These are phyloP conservation scores for Trametes hirsuta DNA, from an alignment of 1,284 basidiomycete species.

Conservation along the genomic window DNA sequence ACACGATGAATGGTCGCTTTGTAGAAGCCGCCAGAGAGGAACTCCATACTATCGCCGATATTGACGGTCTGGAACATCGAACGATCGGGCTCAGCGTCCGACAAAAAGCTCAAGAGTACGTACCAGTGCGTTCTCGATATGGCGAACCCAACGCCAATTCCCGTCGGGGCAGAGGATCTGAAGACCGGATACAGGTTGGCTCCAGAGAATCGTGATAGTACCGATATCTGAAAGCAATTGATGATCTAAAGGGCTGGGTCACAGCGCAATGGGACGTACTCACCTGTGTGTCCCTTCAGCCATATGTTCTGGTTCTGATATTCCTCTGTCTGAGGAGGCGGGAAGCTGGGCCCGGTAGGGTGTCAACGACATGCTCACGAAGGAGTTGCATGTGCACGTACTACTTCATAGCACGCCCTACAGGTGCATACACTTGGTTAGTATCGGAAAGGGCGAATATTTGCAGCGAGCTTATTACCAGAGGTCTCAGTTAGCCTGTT, in stretches of 20 bases:
- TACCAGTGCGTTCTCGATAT: constrained; percentile 63
- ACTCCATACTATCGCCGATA: constrained; percentile 59
- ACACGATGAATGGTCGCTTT: constrained; percentile 43
- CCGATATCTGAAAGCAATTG: constrained; percentile 48
- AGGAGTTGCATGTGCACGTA: constrained; percentile 15
- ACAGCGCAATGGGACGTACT: neutral
- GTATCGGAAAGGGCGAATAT: neutral
- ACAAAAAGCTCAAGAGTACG: neutral
- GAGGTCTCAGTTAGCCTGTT: constrained; percentile 28
- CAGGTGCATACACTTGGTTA: neutral
- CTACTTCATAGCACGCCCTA: constrained; percentile 42
- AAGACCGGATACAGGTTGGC: constrained; percentile 59
- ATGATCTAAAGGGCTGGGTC: neutral
- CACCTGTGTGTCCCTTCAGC: constrained; percentile 60
- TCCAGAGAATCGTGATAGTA: constrained; percentile 57
- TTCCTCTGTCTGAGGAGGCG: constrained; percentile 49
- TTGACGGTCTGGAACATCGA: constrained; percentile 49
- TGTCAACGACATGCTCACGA: neutral
- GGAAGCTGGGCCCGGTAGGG: constrained; percentile 27
- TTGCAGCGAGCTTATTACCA: constrained; percentile 29
- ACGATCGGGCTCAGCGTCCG: neutral
- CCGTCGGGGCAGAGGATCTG: constrained; percentile 56
- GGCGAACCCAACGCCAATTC: constrained; percentile 60
- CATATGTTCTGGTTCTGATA: constrained; percentile 54
- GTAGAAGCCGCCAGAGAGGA: constrained; percentile 56